Percentiles rank a stretch among this genome's conserved stretches.
Conservation (phyloP, 352 stramenopile genomes). For the Phytophthora capsici region DNA sequence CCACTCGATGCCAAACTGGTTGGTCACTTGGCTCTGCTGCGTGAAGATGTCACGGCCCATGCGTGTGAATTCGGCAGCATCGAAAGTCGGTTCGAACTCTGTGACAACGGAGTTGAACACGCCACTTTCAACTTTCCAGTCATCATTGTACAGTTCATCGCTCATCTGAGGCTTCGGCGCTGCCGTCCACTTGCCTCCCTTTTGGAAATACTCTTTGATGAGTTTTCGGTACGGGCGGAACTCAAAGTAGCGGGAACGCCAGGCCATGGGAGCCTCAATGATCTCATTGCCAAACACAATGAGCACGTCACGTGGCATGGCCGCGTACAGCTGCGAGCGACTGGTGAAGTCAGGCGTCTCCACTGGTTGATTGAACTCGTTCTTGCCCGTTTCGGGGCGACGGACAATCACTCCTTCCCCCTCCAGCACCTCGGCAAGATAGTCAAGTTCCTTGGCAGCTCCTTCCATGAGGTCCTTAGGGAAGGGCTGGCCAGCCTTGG, state of each 20-base stretch:
- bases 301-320: constrained; percentile 89
- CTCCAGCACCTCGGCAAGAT: constrained; percentile 85
- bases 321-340: constrained; percentile 85
- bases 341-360: constrained; percentile 88
- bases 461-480: constrained; percentile 76
- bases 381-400: constrained; percentile 65
- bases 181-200: constrained; percentile 89
- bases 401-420: constrained; percentile 86
- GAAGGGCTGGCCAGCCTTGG: constrained; percentile 78
- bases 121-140: constrained; percentile 81
- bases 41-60: constrained; percentile 92
- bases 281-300: constrained; percentile 93
- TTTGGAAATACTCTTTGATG: constrained; percentile 92
- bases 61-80: constrained; percentile 90
- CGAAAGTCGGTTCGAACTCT: constrained; percentile 91
- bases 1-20: constrained; percentile 92
- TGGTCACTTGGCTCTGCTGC: constrained; percentile 92
- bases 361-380: constrained; percentile 79
- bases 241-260: constrained; percentile 91
- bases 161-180: constrained; percentile 92
- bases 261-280: constrained; percentile 90
- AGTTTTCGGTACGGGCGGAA: constrained; percentile 89
- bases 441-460: constrained; percentile 85
- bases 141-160: constrained; percentile 89
- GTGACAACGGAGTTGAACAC: constrained; percentile 90